phyloP scores from a whole-genome alignment of 2,329 filamentous ascomycete genomes.

The Penicillium sp. region DNA sequence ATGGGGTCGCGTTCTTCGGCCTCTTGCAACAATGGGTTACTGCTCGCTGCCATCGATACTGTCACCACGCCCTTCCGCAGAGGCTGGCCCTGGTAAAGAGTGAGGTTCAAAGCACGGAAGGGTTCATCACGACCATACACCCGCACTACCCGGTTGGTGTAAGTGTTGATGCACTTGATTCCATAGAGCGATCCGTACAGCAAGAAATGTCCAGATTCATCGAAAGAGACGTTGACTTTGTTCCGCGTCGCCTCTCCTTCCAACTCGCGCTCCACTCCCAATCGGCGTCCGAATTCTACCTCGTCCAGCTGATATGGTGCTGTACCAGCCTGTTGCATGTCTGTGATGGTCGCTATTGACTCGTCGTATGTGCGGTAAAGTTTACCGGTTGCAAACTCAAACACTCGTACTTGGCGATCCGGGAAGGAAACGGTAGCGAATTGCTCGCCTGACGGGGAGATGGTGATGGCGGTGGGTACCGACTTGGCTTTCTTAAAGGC shows the following conservation, averaged over 20 bases:
- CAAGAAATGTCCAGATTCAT: conserved; percentile 94
- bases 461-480: conserved; percentile 75
- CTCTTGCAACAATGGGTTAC: conserved; percentile 89
- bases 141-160: conserved; percentile 89
- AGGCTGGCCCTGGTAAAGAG: conserved; percentile 91
- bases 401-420: conserved; percentile 88
- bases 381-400: conserved; percentile 88
- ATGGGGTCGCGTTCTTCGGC: conserved; percentile 90
- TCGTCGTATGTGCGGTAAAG: conserved; percentile 94
- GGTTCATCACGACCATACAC: conserved; percentile 89
- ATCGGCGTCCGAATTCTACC: conserved; percentile 85
- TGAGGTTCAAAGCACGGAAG: conserved; percentile 79
- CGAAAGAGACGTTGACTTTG: conserved; percentile 87
- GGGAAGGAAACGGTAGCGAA: conserved; percentile 91
- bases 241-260: conserved; percentile 69
- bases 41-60: conserved; percentile 94
- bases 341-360: conserved; percentile 82
- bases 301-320: conserved; percentile 80
- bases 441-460: conserved; percentile 83
- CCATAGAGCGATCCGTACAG: conserved; percentile 91
- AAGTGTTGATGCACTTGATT: conserved; percentile 93
- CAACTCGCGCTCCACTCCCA: conserved; percentile 85
- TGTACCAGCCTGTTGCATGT: conserved; percentile 95
- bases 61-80: conserved; percentile 93
- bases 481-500: conserved; percentile 97